Conservation (phyloP, 2,329 filamentous ascomycete genomes). For the Aspergillus sp. region DNA sequence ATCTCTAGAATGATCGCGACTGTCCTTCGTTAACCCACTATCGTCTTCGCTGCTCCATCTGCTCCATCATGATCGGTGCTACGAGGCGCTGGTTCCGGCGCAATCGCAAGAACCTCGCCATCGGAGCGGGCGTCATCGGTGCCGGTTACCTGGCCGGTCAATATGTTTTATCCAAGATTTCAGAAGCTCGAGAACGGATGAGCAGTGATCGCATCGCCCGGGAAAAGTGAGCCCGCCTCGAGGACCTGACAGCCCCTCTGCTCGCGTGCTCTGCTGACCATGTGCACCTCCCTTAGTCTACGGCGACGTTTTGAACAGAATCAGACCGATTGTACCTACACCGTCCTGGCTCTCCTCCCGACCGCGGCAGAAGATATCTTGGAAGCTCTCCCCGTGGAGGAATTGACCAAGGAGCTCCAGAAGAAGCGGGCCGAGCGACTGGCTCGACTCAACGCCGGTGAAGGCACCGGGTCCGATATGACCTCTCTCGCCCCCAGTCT, state of each 20-base stretch:
- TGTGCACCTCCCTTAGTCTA: constrained; percentile 57
- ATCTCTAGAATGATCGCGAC: neutral
- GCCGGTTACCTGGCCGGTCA: constrained; percentile 89
- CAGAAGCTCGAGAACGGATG: constrained; percentile 93
- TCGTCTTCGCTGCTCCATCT: constrained; percentile 15
- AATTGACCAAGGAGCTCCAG: constrained; percentile 89
- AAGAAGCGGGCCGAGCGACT: constrained; percentile 80
- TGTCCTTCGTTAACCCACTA: neutral
- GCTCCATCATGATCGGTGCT: constrained; percentile 61
- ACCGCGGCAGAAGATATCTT: constrained; percentile 88
- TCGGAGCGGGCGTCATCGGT: constrained; percentile 83
- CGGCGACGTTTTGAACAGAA: constrained; percentile 97
- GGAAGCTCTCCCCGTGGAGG: constrained; percentile 83
- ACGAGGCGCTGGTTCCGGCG: constrained; percentile 88
- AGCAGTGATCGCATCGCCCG: constrained; percentile 92
- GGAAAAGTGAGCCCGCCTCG: constrained; percentile 71
- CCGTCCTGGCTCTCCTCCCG: constrained; percentile 90
- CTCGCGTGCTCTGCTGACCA: constrained; percentile 14
- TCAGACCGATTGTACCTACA: constrained; percentile 97
- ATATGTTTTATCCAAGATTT: constrained; percentile 88
- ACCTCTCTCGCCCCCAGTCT: constrained; percentile 64
- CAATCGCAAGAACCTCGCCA: constrained; percentile 84
- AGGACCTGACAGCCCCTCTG: neutral
- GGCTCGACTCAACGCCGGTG: constrained; percentile 56
- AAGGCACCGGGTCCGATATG: constrained; percentile 56